Base-by-base conservation (phyloP, 2,329 filamentous ascomycete species). In the Kalaharituber pfeilii region DNA sequence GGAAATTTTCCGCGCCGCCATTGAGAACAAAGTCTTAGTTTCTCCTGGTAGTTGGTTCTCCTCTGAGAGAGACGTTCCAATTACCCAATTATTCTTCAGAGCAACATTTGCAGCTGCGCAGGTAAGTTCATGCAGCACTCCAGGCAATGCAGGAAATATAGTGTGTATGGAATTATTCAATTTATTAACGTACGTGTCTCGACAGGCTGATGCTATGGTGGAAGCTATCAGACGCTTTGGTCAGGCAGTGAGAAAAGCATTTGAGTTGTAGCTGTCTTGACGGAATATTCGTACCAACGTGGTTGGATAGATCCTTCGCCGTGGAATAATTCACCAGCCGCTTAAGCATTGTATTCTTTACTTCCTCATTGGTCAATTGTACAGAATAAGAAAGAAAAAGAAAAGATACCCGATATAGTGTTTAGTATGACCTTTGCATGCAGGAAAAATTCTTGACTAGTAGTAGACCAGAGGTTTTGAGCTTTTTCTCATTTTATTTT, bases 11-110 rank as follows among this genome's bases (percentile, higher is more conserved):
- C 69, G 84, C 62, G 73, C 76, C 0, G 81, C 81, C 59, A 81
- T 95, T 54, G 76, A 80, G 2, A 77, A 82, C 62, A 83, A 85
- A 22, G 85, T 91, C 3, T 74, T 98, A 47, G 74, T 91, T 1
- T 86, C 84, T 56, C 77, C 84, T 49, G 91, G 91, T 2, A 88
- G 81, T 49, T 98, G 88, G 88, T 98, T 96, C 75, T 76, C 79
- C 56, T 84, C 88, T 0, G 82, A 91, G 66, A 76, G 75, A 44
- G 73, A 77, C 49, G 73, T 72, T 9, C 67, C 70, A 52, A 71
- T 73, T 51, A 72, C 73, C 9, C 81, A 80, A 26, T 73, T 94
- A 68, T 95, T 86, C 71, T 93, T 96, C 73, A 78, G 91, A 52
- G 80, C 85, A 3, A 98, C 89, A 0, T 98, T 84, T 71, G 88